Evolutionary conservation across 768 basidiomycete species (phyloP), one percentile per base, ranked within the genome.

Genomic region (Terana coerulea): DNA sequence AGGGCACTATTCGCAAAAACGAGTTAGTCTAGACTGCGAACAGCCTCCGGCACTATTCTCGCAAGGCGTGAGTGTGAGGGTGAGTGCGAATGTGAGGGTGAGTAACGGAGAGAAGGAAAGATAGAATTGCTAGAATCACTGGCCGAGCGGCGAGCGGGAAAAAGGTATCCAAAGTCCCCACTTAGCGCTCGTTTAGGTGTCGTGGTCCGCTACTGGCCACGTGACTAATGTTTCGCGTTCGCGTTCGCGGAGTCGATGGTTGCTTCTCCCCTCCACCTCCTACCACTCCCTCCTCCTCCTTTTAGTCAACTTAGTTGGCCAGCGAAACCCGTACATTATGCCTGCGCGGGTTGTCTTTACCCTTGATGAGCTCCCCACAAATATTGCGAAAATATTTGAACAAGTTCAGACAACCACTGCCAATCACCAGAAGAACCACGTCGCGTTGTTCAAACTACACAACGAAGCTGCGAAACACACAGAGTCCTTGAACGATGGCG

Each of bases 391-490:
- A 29, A 88, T 93, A 37, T 90, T 95, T 55, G 81, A 88, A 25
- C 88, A 95, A 68, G 88, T 76, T 0, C 91, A 94, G 64, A 70
- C 64, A 6, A 81, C 86, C 0, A 67, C 75, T 12, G 83, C 88
- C 8, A 93, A 91, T 65, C 94, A 98, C 67, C 83, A 86, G 55
- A 97, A 97, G 75, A 95, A 97, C 69, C 73, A 85, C 45, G 84
- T 91, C 35, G 81, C 83, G 0, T 77, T 97, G 3, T 75, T 90
- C 73, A 91, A 91, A 65, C 68, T 95, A 35, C 91, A 95, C 51
- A 50, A 69, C 3, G 76, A 86, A 47, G 85, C 84, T 9, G 81
- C 84, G 1, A 59, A 69, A 12, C 70, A 75, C 57, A 79, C 72
- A 2, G 75, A 84, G 54, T 50, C 71, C 2, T 62, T 78, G n/a